These are phyloP conservation scores for Cavenderia fasciculata DNA, from an alignment of 78 protist genomes.

Conservation along the genomic window DNA sequence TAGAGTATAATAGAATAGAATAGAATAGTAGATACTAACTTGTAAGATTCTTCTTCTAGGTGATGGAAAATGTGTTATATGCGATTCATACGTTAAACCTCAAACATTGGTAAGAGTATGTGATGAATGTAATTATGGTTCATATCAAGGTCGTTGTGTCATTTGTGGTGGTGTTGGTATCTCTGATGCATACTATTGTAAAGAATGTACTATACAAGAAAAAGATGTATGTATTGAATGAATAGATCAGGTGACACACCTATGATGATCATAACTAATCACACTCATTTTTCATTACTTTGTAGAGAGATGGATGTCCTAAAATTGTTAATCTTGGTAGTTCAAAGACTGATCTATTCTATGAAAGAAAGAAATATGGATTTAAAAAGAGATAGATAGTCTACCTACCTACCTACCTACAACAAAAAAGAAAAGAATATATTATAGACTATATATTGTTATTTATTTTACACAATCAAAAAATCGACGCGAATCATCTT, in stretches of 20 bases:
- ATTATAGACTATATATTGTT: background rate
- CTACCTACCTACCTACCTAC: background rate
- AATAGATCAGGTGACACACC: background rate
- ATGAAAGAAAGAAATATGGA: conserved; percentile 94
- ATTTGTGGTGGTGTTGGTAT: conserved; percentile 93
- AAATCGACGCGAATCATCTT: no score
- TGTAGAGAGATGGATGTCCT: conserved; percentile 96
- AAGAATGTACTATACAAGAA: conserved; percentile 93
- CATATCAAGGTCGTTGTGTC: conserved; percentile 92
- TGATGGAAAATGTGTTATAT: conserved; percentile 96
- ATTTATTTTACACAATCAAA: background rate
- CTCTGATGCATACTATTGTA: conserved; percentile 96
- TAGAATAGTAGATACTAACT: no score
- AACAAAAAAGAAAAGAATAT: background rate
- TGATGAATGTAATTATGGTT: conserved; percentile 97
- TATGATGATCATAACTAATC: background rate
- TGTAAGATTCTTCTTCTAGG: background rate
- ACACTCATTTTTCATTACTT: background rate
- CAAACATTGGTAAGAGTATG: conserved; percentile 93
- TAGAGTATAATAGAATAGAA: no score
- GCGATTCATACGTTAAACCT: conserved; percentile 94
- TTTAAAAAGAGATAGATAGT: conserved; percentile 75
- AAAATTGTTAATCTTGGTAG: conserved; percentile 93
- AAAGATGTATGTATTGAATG: conserved; percentile 89
- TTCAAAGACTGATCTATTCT: conserved; percentile 92